A percentile compares a stretch with the other conserved stretches of the same genome.
These are phyloP conservation scores for Sphagnurus paluster DNA, from an alignment of 1,284 basidiomycete genomes.

Conservation along the genomic window DNA sequence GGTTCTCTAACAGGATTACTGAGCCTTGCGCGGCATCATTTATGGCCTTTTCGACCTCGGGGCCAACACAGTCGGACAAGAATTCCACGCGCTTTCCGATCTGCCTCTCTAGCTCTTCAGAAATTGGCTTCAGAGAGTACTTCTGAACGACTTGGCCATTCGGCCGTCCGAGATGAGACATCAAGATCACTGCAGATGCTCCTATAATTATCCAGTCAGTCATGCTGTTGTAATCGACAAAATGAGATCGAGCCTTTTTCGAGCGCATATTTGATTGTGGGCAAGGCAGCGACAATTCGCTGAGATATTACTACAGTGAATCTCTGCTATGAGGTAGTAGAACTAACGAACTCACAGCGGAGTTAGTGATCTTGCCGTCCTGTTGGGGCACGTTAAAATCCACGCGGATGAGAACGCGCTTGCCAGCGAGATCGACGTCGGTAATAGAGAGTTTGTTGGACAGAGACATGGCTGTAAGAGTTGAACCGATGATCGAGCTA, in stretches of 20 bases:
- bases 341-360: slow-evolving; percentile 66
- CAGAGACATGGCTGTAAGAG: slow-evolving; percentile 79
- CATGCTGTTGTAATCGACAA: slow-evolving; percentile 6
- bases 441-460: slow-evolving; percentile 93
- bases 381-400: slow-evolving; percentile 99
- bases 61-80: slow-evolving; percentile 85
- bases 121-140: slow-evolving; percentile 91
- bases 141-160: slow-evolving; percentile 90
- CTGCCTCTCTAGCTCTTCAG: slow-evolving; percentile 71
- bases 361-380: slow-evolving; percentile 92
- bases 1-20: slow-evolving; percentile 94
- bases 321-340: slow-evolving; percentile 13
- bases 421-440: slow-evolving; percentile 88
- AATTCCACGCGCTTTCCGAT: slow-evolving; percentile 79
- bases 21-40: slow-evolving; percentile 72
- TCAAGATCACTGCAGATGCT: slow-evolving; percentile 86
- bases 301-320: slow-evolving; percentile 35
- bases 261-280: slow-evolving; percentile 94
- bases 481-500: slow-evolving; percentile 5
- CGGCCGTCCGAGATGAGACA: slow-evolving; percentile 98
- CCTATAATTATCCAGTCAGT: slow-evolving; percentile 44
- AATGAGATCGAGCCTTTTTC: slow-evolving; percentile 64
- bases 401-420: slow-evolving; percentile 93
- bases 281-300: slow-evolving; percentile 96
- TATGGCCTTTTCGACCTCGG: slow-evolving; percentile 81